Evolutionary conservation across 495 filamentous ascomycete genomes (phyloP).

Genomic region (Daldinia grandis): DNA sequence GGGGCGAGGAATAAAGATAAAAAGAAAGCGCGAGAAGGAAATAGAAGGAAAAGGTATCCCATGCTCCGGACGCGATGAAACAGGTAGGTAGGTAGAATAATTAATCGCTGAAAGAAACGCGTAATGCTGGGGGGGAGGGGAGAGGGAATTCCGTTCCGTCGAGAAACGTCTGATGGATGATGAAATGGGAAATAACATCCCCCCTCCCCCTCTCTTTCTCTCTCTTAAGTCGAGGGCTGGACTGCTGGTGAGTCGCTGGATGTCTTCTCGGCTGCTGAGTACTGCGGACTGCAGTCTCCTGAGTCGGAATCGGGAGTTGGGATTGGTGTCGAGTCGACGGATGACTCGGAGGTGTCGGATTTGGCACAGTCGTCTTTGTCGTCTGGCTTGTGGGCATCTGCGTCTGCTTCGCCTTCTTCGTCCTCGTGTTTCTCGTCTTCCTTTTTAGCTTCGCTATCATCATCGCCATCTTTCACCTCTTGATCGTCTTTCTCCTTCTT

Average conservation of each 20-base stretch:
- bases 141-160: neutral
- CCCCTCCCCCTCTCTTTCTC: too few species aligned
- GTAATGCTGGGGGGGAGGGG: slow-evolving; percentile 9
- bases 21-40: too few species aligned
- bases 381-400: slow-evolving; percentile 20
- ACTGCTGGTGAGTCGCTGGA: neutral
- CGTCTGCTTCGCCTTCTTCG: slow-evolving; percentile 16
- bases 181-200: neutral
- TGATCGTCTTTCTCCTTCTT: slow-evolving; percentile 18
- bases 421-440: slow-evolving; percentile 8
- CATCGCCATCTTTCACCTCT: slow-evolving; percentile 17
- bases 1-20: neutral
- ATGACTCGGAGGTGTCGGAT: slow-evolving; percentile 43
- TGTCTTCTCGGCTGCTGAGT: slow-evolving; percentile 3
- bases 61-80: slow-evolving; percentile 4
- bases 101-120: slow-evolving; percentile 3
- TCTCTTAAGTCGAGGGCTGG: slow-evolving; percentile 12
- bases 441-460: slow-evolving; percentile 13
- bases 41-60: slow-evolving; percentile 10
- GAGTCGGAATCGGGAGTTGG: slow-evolving; percentile 40
- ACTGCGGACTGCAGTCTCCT: slow-evolving; percentile 39
- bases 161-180: neutral
- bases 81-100: neutral
- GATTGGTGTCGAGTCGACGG: slow-evolving; percentile 29
- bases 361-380: slow-evolving; percentile 33